Evolutionary conservation across 306 rosid genomes (phyloP), one percentile per base, ranked within the genome.

Genomic region (Cyamopsis tetragonoloba): DNA sequence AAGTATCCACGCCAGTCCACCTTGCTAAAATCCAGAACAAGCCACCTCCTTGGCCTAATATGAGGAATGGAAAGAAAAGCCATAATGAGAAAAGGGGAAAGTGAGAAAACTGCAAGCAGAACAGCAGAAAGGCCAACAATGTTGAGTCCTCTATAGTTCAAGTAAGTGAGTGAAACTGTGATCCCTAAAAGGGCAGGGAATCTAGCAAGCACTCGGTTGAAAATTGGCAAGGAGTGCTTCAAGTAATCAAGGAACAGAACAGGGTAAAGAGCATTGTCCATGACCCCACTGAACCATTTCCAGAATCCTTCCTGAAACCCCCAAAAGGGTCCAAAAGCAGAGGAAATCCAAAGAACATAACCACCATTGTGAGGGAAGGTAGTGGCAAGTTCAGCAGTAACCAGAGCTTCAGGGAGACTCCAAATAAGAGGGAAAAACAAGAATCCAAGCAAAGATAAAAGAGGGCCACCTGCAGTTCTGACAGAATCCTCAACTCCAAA

Each of bases 231-330:
- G 0, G 98, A 89, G 67, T 66, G 96, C 35, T 87, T 84, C 61
- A 92, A 43, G 83, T 92, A 92, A 84, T 92, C 98, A 7, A 89
- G 88, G 79, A 92, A 92, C 24, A 92, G 2, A 56, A 92, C 87
- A 0, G 98, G 98, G 87, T 92, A 89, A 1, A 92, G 83, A 57
- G 98, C 96, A 67, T 92, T 92, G 68, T 89, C 98, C 91, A 89
- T 92, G 28, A 87, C 96, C 7, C 98, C 98, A 68, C 96, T 92
- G 51, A 87, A 81, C 96, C 98, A 92, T 78, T 92, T 89, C 98
- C 93, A 92, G 4, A 92, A 79, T 1, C 96, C 98, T 79, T 84
- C 87, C 71, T 92, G 96, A 49, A 92, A 89, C 0, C 98, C 98
- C 98, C 95, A 92, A 15, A 89, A 92, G 7, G 95, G 91, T 12